phyloP scores from a whole-genome alignment of 2,329 filamentous ascomycete species.

The Graphilbum ipis-grandicollis region DNA sequence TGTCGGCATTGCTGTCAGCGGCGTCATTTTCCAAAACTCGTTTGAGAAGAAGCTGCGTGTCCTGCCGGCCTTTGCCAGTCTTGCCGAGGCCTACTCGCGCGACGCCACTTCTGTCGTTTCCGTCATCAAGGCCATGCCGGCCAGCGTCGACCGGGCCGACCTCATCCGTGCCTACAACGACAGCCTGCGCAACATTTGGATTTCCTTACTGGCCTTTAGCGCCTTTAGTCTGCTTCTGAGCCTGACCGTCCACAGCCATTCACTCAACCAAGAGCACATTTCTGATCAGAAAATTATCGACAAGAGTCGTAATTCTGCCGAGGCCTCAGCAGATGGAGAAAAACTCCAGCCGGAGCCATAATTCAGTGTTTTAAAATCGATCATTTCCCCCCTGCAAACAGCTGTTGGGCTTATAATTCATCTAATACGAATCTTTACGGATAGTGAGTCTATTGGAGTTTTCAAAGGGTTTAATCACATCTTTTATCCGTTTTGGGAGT shows the following conservation, averaged over 20 bases:
- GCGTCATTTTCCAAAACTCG: slow-evolving; percentile 22
- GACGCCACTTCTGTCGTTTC: slow-evolving; percentile 37
- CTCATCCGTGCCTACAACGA: slow-evolving; percentile 25
- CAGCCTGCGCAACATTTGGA: slow-evolving; percentile 34
- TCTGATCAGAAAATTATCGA: slow-evolving; percentile 29
- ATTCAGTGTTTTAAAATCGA: neutral
- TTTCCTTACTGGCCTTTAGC: slow-evolving; percentile 31
- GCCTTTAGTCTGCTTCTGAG: slow-evolving; percentile 31
- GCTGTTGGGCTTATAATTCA: too few species aligned
- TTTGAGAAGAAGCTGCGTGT: slow-evolving; percentile 6
- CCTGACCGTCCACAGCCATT: slow-evolving; percentile 30
- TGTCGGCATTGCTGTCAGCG: slow-evolving; percentile 22
- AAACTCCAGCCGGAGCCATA: slow-evolving; percentile 2
- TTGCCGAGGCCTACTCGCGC: slow-evolving; percentile 27
- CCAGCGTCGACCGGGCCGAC: slow-evolving; percentile 20
- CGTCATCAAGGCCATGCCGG: slow-evolving; percentile 31
- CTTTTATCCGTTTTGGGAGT: too few species aligned
- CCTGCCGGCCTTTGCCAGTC: slow-evolving; percentile 5
- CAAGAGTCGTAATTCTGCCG: slow-evolving; percentile 1
- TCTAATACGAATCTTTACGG: too few species aligned
- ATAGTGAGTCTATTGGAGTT: too few species aligned
- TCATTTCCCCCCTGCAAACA: too few species aligned
- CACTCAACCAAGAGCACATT: slow-evolving; percentile 27
- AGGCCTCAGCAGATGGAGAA: neutral
- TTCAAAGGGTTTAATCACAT: too few species aligned